Base-by-base conservation (phyloP, 2,329 filamentous ascomycete genomes). In the Emmonsia crescens region DNA sequence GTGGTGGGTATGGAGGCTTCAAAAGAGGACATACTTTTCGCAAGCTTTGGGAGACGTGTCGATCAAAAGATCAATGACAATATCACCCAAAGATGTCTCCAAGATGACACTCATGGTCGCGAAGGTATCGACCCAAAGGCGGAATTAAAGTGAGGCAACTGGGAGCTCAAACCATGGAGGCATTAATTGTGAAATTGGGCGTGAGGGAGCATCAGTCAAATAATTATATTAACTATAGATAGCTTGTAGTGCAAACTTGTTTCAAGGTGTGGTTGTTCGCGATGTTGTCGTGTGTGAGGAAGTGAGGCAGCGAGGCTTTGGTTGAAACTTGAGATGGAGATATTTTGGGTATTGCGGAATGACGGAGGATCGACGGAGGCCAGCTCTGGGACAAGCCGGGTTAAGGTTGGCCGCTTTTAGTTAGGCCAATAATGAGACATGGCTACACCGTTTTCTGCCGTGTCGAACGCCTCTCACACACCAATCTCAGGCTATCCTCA, bases 1-100 rank as follows among this genome's bases (percentile, higher is more conserved):
- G 46, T n/a, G n/a, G 46, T 9, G 46, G 36, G 10, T 27, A 42
- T 36, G 51, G 52, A 49, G 12, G 5, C 16, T 27, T 12, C 21
- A 9, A 46, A 21, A 33, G 29, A 21, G 42, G n/a, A 82, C 89
- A 81, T 80, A 95, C 91, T 97, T 99, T 78, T 96, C 89, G 80
- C 93, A 97, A 68, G 91, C 86, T 75, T 87, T 93, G 1, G 93
- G 94, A 48, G 91, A 89, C 72, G 93, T 89, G 68, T 96, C 89
- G 59, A 94, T 86, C 64, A 96, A 80, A 29, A 99, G 82, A 74
- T 99, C 93, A 70, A 97, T 91, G 66, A 96, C 93, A 71, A 99
- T 89, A 75, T 99, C 94, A 71, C 93, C 93, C 1, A 87, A 84
- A 62, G 89, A 96, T 40, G 94, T 96, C 78, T 99, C 93, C 58